Evolutionary conservation across 805 yeast genomes (phyloP), one percentile per base, ranked within the genome.

Genomic region (Suhomyces emberorum): DNA sequence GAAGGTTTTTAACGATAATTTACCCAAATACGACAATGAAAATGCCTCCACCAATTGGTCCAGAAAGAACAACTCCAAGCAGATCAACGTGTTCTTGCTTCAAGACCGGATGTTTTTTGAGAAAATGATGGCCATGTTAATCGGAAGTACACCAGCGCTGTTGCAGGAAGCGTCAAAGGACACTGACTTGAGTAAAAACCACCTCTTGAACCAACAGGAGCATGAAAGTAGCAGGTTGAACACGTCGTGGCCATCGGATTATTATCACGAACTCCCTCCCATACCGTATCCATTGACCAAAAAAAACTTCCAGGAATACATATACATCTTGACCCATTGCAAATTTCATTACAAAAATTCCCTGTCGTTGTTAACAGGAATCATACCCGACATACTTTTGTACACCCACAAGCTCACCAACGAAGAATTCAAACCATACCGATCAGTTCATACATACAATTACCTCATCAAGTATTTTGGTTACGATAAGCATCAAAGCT

Each of bases 401-500:
- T 45, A 59, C 41, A 66, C 72, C 2, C 73, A 68, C 41, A 55
- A 53, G 18, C 41, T 67, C 21, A 57, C 55, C 12, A 65, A 63
- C 35, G 42, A 38, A 3, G 44, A 52, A 29, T 65, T 49, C 48
- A 57, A 57, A 34, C 49, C 48, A 2, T 53, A 35, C 35, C 42
- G 73, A 21, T 56, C 65, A 3, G 61, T 53, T 4, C 55, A 61
- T 8, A 63, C 72, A 1, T 69, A 55, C 46, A 69, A 68, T 47
- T 56, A 56, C 35, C 49, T 68, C 16, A 67, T 69, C 37, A 51
- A 63, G 34, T 69, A 48, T 43, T 69, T 65, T 50, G 74, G 73
- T 7, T 55, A 35, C 39, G 59, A 52, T 32, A 67, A 67, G 43
- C 56, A 63, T 46, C 72, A 69, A 44, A 61, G 60, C 39, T 46